Percentiles rank a stretch among this genome's conserved stretches.
These are phyloP conservation scores for Boletus huronensis DNA, from an alignment of 768 basidiomycete species.

Conservation along the genomic window DNA sequence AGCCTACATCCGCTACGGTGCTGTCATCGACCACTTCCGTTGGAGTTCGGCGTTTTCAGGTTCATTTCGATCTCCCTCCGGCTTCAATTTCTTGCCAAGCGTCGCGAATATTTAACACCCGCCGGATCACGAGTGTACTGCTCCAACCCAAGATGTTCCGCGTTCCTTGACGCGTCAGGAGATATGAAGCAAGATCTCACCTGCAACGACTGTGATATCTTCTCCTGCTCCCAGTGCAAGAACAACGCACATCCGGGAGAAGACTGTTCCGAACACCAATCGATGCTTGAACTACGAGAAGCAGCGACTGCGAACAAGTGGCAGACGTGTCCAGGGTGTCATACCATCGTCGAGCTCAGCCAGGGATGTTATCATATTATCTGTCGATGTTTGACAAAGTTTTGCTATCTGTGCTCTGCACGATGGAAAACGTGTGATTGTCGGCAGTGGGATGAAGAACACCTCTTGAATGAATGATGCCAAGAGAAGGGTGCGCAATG, in stretches of 20 bases:
- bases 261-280: slow-evolving; percentile 42
- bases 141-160: slow-evolving; percentile 46
- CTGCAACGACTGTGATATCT: slow-evolving; percentile 41
- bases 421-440: slow-evolving; percentile 63
- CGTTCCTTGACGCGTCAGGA: slow-evolving; percentile 46
- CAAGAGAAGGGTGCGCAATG: slow-evolving; percentile 21
- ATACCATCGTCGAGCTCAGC: slow-evolving; percentile 51
- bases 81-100: slow-evolving; percentile 39
- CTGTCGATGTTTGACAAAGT: slow-evolving; percentile 47
- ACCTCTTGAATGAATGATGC: slow-evolving; percentile 31
- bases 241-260: slow-evolving; percentile 38
- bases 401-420: slow-evolving; percentile 63
- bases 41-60: slow-evolving; percentile 18
- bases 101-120: slow-evolving; percentile 43
- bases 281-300: slow-evolving; percentile 39
- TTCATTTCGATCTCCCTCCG: slow-evolving; percentile 31
- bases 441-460: slow-evolving; percentile 59
- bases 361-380: slow-evolving; percentile 65
- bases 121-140: slow-evolving; percentile 47
- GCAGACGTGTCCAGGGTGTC: slow-evolving; percentile 64
- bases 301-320: slow-evolving; percentile 46
- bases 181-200: slow-evolving; percentile 13
- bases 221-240: slow-evolving; percentile 50
- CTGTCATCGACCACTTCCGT: slow-evolving; percentile 39
- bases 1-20: slow-evolving; percentile 51